phyloP scores from a whole-genome alignment of 768 basidiomycete genomes.

The Macrolepiota fuliginosa region DNA sequence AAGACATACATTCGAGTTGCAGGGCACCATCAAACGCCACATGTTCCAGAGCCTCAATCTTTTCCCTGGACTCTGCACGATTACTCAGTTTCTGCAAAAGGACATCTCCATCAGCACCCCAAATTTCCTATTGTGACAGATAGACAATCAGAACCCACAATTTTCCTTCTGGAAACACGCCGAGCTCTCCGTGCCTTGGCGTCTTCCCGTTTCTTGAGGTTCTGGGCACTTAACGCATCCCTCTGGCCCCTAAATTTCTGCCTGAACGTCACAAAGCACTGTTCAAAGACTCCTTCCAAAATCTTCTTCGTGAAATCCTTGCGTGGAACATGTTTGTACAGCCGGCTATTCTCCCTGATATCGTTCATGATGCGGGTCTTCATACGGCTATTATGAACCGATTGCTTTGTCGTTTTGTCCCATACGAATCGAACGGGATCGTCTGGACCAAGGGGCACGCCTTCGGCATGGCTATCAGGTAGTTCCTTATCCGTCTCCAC shows the following conservation, averaged over 20 bases:
- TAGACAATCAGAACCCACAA: constrained; percentile 38
- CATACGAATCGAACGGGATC: constrained; percentile 76
- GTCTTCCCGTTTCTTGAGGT: constrained; percentile 53
- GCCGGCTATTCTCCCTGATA: constrained; percentile 49
- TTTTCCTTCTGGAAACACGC: constrained; percentile 58
- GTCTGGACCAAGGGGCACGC: constrained; percentile 35
- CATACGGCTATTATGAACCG: constrained; percentile 71
- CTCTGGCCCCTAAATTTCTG: constrained; percentile 65
- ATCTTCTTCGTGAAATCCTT: constrained; percentile 64
- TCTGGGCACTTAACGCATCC: constrained; percentile 42
- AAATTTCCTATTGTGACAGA: constrained; percentile 12
- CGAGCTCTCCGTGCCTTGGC: constrained; percentile 61
- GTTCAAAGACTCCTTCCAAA: constrained; percentile 65
- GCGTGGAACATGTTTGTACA: constrained; percentile 63
- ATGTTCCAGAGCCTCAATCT: constrained; percentile 52
- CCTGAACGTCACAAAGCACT: constrained; percentile 65
- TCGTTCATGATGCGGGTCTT: constrained; percentile 61
- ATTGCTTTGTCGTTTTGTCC: constrained; percentile 76
- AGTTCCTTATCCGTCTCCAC: constrained; percentile 53
- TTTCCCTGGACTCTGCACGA: constrained; percentile 59
- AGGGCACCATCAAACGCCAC: constrained; percentile 68
- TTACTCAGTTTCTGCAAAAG: constrained; percentile 60
- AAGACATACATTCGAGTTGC: constrained; percentile 77
- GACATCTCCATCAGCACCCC: constrained; percentile 9
- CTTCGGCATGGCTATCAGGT: constrained; percentile 63